Evolutionary conservation across 2,329 filamentous ascomycete species (phyloP).

Genomic region (Penicillium sp.): DNA sequence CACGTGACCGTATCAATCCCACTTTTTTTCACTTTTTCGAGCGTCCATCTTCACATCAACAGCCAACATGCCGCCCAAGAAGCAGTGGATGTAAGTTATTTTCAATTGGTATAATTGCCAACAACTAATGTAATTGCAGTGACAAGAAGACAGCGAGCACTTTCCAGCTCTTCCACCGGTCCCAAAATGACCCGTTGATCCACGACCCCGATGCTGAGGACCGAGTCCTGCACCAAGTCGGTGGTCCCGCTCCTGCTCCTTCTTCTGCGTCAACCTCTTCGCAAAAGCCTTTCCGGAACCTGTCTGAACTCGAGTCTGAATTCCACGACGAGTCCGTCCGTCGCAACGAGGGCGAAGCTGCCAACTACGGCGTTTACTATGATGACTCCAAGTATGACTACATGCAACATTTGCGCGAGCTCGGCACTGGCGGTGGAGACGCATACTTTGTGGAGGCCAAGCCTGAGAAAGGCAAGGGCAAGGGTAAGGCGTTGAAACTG

Average conservation of each 20-base stretch:
- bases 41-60: slow-evolving; percentile 2
- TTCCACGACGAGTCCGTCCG: slow-evolving; percentile 69
- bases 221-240: slow-evolving; percentile 79
- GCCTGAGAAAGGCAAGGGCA: slow-evolving; percentile 62
- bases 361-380: slow-evolving; percentile 88
- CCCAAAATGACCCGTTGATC: slow-evolving; percentile 95
- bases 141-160: slow-evolving; percentile 92
- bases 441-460: slow-evolving; percentile 76
- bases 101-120: fast-evolving
- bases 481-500: slow-evolving; percentile 71
- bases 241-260: slow-evolving; percentile 34
- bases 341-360: slow-evolving; percentile 92
- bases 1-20: slow-evolving; percentile 32
- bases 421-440: slow-evolving; percentile 68
- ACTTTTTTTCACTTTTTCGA: slow-evolving; percentile 28
- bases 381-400: slow-evolving; percentile 98
- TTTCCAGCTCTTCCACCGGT: slow-evolving; percentile 91
- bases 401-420: slow-evolving; percentile 95
- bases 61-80: slow-evolving; percentile 67
- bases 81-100: slow-evolving; percentile 69
- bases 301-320: slow-evolving; percentile 72
- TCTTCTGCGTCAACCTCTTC: slow-evolving; percentile 33
- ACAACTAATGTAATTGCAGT: slow-evolving; percentile 36
- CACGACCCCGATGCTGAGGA: slow-evolving; percentile 85
- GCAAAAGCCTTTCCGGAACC: slow-evolving; percentile 53